phyloP scores from a whole-genome alignment of 2,329 filamentous ascomycete species.

The Pseudogymnoascus sp. region DNA sequence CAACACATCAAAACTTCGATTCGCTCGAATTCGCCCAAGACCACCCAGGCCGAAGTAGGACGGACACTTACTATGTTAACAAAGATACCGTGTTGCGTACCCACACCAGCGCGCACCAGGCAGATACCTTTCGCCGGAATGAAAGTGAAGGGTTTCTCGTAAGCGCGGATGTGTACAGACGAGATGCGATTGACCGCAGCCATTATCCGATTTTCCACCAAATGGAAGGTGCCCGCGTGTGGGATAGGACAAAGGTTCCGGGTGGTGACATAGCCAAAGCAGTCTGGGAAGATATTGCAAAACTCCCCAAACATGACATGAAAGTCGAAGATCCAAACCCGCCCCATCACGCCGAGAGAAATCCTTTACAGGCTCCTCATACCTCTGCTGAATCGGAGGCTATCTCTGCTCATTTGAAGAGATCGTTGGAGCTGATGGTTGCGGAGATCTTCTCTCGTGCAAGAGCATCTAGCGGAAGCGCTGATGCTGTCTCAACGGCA shows the following conservation, averaged over 20 bases:
- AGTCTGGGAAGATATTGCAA: conserved; percentile 63
- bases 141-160: conserved; percentile 76
- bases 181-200: conserved; percentile 88
- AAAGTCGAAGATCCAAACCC: conserved; percentile 79
- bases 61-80: conserved; percentile 96
- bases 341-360: conserved; percentile 66
- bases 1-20: conserved; percentile 85
- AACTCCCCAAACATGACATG: conserved; percentile 66
- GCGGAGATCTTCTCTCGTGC: conserved; percentile 81
- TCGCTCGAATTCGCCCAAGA: conserved; percentile 85
- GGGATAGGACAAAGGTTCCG: conserved; percentile 62
- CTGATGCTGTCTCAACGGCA: conserved; percentile 43
- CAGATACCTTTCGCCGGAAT: conserved; percentile 69
- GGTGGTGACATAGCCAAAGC: conserved; percentile 53
- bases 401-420: conserved; percentile 77
- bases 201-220: conserved; percentile 98
- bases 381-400: conserved; percentile 71
- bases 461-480: conserved; percentile 52
- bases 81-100: conserved; percentile 76
- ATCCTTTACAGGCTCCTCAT: conserved; percentile 68
- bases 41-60: conserved; percentile 78
- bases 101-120: conserved; percentile 90
- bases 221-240: conserved; percentile 91
- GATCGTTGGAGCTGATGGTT: conserved; percentile 82
- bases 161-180: conserved; percentile 87